phyloP scores from a whole-genome alignment of 768 basidiomycete genomes.

The Ramaria sp. region DNA sequence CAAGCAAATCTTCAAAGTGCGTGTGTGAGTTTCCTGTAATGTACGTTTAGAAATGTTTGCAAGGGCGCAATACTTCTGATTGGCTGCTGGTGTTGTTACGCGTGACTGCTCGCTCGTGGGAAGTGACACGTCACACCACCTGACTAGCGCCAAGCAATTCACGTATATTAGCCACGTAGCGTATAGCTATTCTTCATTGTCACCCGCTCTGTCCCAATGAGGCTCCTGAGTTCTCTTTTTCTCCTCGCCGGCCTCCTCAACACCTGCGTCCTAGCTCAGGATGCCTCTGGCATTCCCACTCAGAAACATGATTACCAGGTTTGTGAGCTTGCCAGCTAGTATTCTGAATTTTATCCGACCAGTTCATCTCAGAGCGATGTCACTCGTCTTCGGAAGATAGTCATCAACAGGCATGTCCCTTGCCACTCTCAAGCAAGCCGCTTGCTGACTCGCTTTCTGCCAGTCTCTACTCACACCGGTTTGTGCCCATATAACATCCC shows the following conservation, averaged over 20 bases:
- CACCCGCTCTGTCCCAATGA: conserved; percentile 1
- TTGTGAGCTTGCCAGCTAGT: conserved; percentile 5
- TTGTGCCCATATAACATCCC: conserved; percentile 13
- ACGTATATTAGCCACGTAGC: no score
- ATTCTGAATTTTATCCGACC: neutral
- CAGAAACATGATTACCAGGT: conserved; percentile 69
- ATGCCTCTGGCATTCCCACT: conserved; percentile 30
- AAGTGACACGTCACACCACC: conserved; percentile 6
- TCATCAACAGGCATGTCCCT: conserved; percentile 68
- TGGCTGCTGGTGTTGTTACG: conserved; percentile 7
- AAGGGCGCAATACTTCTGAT: neutral
- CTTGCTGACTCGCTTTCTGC: conserved; percentile 10
- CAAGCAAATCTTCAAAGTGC: no score
- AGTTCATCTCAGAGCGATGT: conserved; percentile 67
- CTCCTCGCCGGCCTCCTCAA: conserved; percentile 36
- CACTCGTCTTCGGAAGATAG: conserved; percentile 83
- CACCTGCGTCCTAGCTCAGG: conserved; percentile 40
- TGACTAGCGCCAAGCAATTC: no score
- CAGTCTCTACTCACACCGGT: conserved; percentile 81
- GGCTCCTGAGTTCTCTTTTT: conserved; percentile 9
- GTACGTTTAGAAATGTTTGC: no score
- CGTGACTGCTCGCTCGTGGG: neutral
- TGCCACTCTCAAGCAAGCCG: neutral
- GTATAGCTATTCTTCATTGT: neutral
- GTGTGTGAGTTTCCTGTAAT: no score